Conservation (phyloP, 352 stramenopile species). For the Phytophthora meadii region DNA sequence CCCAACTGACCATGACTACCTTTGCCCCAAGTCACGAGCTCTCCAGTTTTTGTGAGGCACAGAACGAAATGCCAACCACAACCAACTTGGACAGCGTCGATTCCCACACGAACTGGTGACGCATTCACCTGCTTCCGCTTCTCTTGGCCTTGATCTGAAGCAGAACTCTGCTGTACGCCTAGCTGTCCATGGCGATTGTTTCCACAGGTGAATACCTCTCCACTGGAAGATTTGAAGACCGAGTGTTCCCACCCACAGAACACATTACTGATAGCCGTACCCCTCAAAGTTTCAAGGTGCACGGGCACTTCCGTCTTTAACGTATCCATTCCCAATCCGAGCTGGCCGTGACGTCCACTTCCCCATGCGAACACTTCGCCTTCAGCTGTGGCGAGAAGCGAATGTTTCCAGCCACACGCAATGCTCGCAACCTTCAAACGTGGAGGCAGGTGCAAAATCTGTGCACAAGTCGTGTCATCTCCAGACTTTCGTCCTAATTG, state of each 20-base stretch:
- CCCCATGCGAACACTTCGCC: slow-evolving; percentile 75
- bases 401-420: slow-evolving; percentile 87
- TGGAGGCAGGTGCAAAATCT: slow-evolving; percentile 29
- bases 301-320: slow-evolving; percentile 38
- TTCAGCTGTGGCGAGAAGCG: slow-evolving; percentile 55
- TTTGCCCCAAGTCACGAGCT: slow-evolving; percentile 78
- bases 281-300: slow-evolving; percentile 31
- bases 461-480: neutral
- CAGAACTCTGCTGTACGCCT: slow-evolving; percentile 29
- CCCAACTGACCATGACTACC: slow-evolving; percentile 77
- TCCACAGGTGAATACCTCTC: slow-evolving; percentile 62
- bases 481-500: slow-evolving; percentile 49
- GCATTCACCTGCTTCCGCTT: slow-evolving; percentile 36
- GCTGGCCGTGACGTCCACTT: slow-evolving; percentile 71
- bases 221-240: slow-evolving; percentile 49
- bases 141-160: neutral
- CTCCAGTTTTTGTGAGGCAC: slow-evolving; percentile 43
- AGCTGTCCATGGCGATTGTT: slow-evolving; percentile 85
- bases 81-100: slow-evolving; percentile 45
- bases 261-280: slow-evolving; percentile 36
- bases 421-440: slow-evolving; percentile 57
- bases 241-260: slow-evolving; percentile 87
- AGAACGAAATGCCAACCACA: slow-evolving; percentile 86
- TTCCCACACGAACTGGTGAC: slow-evolving; percentile 34
- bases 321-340: slow-evolving; percentile 53